Evolutionary conservation across 2,329 filamentous ascomycete species (phyloP), one percentile per base, ranked within the genome.

Genomic region (Phialocephala sp.): DNA sequence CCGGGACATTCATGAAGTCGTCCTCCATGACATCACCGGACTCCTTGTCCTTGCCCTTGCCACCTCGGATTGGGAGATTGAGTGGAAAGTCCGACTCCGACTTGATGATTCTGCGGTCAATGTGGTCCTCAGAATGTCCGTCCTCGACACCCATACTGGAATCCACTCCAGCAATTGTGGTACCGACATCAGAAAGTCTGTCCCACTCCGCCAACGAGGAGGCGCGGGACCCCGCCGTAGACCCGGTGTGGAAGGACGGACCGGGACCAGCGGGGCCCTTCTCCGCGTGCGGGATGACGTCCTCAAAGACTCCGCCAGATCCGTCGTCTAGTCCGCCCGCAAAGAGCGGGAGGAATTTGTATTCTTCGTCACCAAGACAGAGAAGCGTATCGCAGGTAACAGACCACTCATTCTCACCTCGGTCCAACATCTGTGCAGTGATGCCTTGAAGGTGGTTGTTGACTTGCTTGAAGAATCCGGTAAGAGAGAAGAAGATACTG

Each of bases 281-380:
- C 14, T 74, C 74, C 0, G 76, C 73, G 9, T 75, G 74, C 0
- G 77, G 77, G 1, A 77, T 69, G 0, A 64, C 37, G 9, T 79
- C 78, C 0, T 74, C 76, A 68, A 81, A 86, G 1, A 85, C 82
- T 15, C 79, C 82, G 2, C 83, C 84, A 0, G 78, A 80, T 0
- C 78, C 84, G 63, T 86, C 84, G 58, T 85, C 81, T 36, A 81
- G 76, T 1, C 84, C 89, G 4, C 85, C 88, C 0, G 87, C 88
- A 87, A 87, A 91, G 4, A 90, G 78, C 0, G 89, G 88, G 2
- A 91, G 79, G 68, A 83, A 91, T 64, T 84, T 84, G 69, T 85
- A 82, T 76, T 91, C 89, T 1, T 84, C 78, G 3, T 85, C 81
- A 0, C 78, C 77, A 1, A 91, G 79, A 5, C 80, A 82, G 0